Evolutionary conservation across 495 filamentous ascomycete species (phyloP).

Genomic region (Aspergillus hancockii): DNA sequence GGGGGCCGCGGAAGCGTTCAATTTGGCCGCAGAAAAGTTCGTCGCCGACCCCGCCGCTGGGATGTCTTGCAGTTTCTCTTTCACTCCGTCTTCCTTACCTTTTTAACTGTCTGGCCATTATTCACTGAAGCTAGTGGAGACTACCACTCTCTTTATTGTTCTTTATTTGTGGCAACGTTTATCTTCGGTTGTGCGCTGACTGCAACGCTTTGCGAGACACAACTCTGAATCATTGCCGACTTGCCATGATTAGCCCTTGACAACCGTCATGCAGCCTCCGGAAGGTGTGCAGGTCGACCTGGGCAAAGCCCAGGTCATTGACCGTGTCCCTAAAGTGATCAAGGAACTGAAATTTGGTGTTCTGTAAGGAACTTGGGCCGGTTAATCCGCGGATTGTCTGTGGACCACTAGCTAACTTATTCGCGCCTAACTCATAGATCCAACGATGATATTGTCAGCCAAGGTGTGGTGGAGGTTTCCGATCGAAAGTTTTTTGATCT

Average conservation of each 20-base stretch:
- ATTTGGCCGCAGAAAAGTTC: conserved; percentile 28
- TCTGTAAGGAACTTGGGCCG: conserved; percentile 53
- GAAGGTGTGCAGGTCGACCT: conserved; percentile 52
- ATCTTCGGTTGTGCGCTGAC: conserved; percentile 5
- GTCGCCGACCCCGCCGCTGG: conserved; percentile 32
- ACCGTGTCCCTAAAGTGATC: conserved; percentile 85
- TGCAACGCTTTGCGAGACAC: conserved; percentile 11
- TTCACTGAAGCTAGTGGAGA: background rate
- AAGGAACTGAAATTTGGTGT: conserved; percentile 93
- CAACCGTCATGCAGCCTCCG: conserved; percentile 48
- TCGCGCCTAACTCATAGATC: conserved; percentile 53
- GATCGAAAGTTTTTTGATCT: conserved; percentile 89
- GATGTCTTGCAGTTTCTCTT: conserved; percentile 25
- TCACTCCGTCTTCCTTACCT: conserved; percentile 2
- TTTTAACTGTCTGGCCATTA: background rate
- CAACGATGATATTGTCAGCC: conserved; percentile 88
- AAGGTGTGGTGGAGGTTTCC: conserved; percentile 88
- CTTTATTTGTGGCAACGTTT: background rate
- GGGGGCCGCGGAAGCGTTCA: conserved; percentile 18
- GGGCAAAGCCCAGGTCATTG: conserved; percentile 86
- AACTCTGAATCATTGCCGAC: conserved; percentile 35
- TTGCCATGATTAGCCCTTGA: conserved; percentile 46
- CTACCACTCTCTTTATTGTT: background rate
- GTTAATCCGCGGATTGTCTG: conserved; percentile 2
- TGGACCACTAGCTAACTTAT: conserved; percentile 23